Base-by-base conservation (phyloP, 805 yeast species). In the Saccharomyces kudriavzevii region DNA sequence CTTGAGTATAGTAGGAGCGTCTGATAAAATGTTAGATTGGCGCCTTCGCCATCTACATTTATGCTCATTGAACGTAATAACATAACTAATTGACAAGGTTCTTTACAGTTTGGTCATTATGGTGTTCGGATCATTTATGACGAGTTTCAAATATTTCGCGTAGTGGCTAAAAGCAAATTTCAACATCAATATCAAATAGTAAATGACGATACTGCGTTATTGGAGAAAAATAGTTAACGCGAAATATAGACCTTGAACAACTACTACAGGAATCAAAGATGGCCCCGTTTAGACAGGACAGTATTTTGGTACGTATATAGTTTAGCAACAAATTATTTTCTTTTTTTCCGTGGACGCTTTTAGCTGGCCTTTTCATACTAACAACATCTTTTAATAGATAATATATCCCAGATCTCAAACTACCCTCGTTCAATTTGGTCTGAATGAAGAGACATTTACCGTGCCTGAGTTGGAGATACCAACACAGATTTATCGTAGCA, bases 401-500 rank as follows among this genome's bases (percentile, higher is more conserved):
- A 79, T 91, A 28, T 84, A 89, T 52, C 88, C 96, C 0, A 96
- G 97, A 28, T 85, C 96, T 2, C 74, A 73, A 51, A 72, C 78
- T 52, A 89, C 97, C 0, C 73, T 85, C 52, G 87, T 88, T 28
- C 87, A 86, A 59, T 83, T 87, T 66, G 97, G 97, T 1, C 74
- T 91, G 27, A 75, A 77, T 27, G 95, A 86, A 60, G 71, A 66
- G 43, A 61, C 65, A 0, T 76, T 88, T 56, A 72, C 86, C 8
- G 89, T 94, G 1, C 96, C 97, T 1, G 79, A 83, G 26, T 80
- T 79, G 58, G 81, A 81, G 53, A 74, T 90, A 28, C 96, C 96
- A n/a, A 83, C 96, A 0, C 75, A 75, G 40, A 95, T 92, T 8
- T 87, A 80, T 66, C 74, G 71, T 50, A 75, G 77, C 57, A 53